phyloP scores from a whole-genome alignment of 805 yeast genomes.

The Candida adriatica region DNA sequence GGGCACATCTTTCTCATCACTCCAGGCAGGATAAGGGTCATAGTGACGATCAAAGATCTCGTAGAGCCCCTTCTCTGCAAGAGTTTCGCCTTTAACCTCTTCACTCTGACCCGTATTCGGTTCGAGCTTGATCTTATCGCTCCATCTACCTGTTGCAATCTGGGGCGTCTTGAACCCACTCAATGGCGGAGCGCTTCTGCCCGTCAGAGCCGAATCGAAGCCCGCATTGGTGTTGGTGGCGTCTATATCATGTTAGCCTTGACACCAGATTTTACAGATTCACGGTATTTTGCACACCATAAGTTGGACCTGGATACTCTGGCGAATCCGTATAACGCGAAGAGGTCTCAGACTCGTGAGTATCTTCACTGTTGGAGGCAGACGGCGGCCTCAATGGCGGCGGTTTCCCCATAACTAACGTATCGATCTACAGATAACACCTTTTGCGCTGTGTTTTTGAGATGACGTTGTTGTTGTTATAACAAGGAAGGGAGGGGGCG shows the following conservation, averaged over 20 bases:
- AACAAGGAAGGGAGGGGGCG: too few relatives aligned
- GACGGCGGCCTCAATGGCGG: constrained; percentile 3
- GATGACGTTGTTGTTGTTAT: too few relatives aligned
- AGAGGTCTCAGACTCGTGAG: constrained; percentile 12
- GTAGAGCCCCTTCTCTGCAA: constrained; percentile 34
- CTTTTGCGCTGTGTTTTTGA: too few relatives aligned
- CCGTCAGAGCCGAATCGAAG: constrained; percentile 25
- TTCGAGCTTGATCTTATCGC: constrained; percentile 28
- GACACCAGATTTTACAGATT: constrained; percentile 1
- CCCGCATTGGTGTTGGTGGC: constrained; percentile 11
- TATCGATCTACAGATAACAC: too few relatives aligned
- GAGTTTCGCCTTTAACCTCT: constrained; percentile 27
- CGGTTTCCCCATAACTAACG: too few relatives aligned
- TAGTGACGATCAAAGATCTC: constrained; percentile 36
- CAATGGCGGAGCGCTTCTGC: constrained; percentile 51
- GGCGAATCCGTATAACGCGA: constrained; percentile 26
- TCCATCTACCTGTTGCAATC: constrained; percentile 69
- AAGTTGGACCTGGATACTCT: constrained; percentile 20
- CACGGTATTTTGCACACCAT: constrained; percentile 6
- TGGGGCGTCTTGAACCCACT: constrained; percentile 96
- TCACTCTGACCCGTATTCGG: constrained; percentile 22
- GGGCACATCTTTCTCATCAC: constrained; percentile 33
- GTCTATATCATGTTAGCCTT: constrained; percentile 6
- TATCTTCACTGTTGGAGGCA: constrained; percentile 1
- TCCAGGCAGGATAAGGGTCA: constrained; percentile 52